These are phyloP conservation scores for Candida freyschussii DNA, from an alignment of 1,139 yeast genomes.

Conservation along the genomic window DNA sequence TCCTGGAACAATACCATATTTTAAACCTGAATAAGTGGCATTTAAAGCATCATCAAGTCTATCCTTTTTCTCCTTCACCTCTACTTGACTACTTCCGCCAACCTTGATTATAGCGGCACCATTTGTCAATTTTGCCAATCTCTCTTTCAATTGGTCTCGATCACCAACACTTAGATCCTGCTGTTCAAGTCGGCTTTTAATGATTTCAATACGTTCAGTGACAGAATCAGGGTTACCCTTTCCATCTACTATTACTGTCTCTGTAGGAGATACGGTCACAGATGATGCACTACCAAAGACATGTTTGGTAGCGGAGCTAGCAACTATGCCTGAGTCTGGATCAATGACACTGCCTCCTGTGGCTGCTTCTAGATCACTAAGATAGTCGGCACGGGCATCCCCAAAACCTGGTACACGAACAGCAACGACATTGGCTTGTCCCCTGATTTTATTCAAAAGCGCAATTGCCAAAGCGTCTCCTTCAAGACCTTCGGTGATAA, in stretches of 20 bases:
- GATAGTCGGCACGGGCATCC: conserved; percentile 22
- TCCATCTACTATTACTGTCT: conserved; percentile 23
- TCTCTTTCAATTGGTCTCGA: conserved; percentile 19
- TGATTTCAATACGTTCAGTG: conserved; percentile 15
- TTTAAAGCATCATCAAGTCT: conserved; percentile 26
- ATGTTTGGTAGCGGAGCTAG: conserved; percentile 23
- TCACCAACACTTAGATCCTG: conserved; percentile 19
- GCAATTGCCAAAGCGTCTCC: conserved; percentile 27
- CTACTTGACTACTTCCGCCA: conserved; percentile 24
- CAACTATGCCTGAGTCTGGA: conserved; percentile 19
- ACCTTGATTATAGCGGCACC: conserved; percentile 27
- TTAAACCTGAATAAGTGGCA: conserved; percentile 24
- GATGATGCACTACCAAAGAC: conserved; percentile 24
- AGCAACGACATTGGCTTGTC: conserved; percentile 23
- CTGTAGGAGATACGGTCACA: conserved; percentile 18
- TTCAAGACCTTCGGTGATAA: conserved; percentile 22
- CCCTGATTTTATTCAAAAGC: conserved; percentile 22
- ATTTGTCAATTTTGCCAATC: conserved; percentile 22
- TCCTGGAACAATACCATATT: conserved; percentile 26
- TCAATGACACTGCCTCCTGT: conserved; percentile 23
- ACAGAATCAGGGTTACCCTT: conserved; percentile 11
- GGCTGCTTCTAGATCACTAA: conserved; percentile 21
- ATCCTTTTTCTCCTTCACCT: conserved; percentile 26
- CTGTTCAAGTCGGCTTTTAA: conserved; percentile 16
- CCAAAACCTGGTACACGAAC: conserved; percentile 26